These are phyloP conservation scores for Plasmodium gallinaceum DNA, from an alignment of 169 alveolate genomes.

Conservation along the genomic window DNA sequence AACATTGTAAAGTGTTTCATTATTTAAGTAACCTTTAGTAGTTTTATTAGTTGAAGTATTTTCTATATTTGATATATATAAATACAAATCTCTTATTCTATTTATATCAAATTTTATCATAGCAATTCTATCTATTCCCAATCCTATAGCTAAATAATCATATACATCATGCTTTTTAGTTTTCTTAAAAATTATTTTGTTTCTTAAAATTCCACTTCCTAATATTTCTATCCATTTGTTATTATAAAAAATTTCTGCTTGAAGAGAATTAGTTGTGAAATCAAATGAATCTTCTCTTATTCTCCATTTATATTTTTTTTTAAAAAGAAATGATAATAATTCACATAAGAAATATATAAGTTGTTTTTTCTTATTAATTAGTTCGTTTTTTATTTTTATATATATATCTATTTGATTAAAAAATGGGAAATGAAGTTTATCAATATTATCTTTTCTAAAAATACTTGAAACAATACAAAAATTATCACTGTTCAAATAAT, in stretches of 20 bases:
- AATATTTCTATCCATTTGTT: slow-evolving; percentile 72
- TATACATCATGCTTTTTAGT: slow-evolving; percentile 39
- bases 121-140: slow-evolving; percentile 72
- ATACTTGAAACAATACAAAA: slow-evolving; percentile 41
- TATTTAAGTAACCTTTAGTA: neutral
- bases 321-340: slow-evolving; percentile 19
- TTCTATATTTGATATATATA: slow-evolving; percentile 44
- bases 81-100: slow-evolving; percentile 69
- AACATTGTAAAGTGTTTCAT: neutral
- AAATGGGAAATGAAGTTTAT: slow-evolving; percentile 68
- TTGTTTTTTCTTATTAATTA: slow-evolving; percentile 26
- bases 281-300: slow-evolving; percentile 62
- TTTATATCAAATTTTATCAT: slow-evolving; percentile 42
- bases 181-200: slow-evolving; percentile 51
- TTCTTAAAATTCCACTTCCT: slow-evolving; percentile 76
- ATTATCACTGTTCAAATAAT: neutral
- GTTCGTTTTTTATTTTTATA: slow-evolving; percentile 67
- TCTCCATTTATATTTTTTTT: slow-evolving; percentile 42
- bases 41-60: neutral
- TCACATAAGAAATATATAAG: slow-evolving; percentile 41
- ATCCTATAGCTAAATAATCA: slow-evolving; percentile 74
- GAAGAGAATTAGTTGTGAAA: slow-evolving; percentile 53
- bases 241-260: slow-evolving; percentile 73
- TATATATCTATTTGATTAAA: slow-evolving; percentile 71
- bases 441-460: slow-evolving; percentile 71